These are phyloP conservation scores for Mycena pura DNA, from an alignment of 768 basidiomycete genomes.

Conservation along the genomic window DNA sequence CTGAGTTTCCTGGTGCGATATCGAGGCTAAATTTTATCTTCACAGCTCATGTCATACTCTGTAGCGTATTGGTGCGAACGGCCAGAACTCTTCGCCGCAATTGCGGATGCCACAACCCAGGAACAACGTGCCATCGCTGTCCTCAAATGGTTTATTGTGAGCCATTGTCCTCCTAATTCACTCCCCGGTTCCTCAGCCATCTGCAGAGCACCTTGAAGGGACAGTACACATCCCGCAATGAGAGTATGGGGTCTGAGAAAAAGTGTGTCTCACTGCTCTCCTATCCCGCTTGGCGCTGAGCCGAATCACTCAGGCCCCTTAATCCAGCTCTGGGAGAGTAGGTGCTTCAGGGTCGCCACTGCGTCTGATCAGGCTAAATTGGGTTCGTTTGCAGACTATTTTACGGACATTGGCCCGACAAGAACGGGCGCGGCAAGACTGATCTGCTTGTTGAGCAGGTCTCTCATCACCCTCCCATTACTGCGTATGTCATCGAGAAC, in stretches of 20 bases:
- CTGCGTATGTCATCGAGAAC: constrained; percentile 89
- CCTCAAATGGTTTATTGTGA: constrained; percentile 94
- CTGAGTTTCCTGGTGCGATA: constrained; percentile 84
- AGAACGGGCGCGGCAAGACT: constrained; percentile 77
- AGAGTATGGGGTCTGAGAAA: constrained; percentile 96
- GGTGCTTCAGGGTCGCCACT: constrained; percentile 41
- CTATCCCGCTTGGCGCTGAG: background rate
- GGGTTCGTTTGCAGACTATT: constrained; percentile 64
- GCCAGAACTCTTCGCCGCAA: constrained; percentile 86
- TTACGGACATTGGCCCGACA: constrained; percentile 88
- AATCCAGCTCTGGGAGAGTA: constrained; percentile 96
- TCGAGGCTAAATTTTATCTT: background rate
- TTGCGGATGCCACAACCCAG: constrained; percentile 75
- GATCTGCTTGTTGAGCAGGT: constrained; percentile 92
- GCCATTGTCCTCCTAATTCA: constrained; percentile 33
- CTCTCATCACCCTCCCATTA: constrained; percentile 92
- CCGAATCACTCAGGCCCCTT: constrained; percentile 73
- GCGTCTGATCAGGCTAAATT: background rate
- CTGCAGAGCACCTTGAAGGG: constrained; percentile 88
- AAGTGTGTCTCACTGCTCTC: constrained; percentile 61
- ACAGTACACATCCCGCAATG: constrained; percentile 93
- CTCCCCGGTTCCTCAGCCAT: background rate
- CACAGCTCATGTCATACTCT: constrained; percentile 10
- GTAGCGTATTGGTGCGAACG: constrained; percentile 97
- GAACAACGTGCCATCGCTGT: constrained; percentile 81